Conservation (phyloP, 2,329 filamentous ascomycete species). For the Biscogniauxia marginata region DNA sequence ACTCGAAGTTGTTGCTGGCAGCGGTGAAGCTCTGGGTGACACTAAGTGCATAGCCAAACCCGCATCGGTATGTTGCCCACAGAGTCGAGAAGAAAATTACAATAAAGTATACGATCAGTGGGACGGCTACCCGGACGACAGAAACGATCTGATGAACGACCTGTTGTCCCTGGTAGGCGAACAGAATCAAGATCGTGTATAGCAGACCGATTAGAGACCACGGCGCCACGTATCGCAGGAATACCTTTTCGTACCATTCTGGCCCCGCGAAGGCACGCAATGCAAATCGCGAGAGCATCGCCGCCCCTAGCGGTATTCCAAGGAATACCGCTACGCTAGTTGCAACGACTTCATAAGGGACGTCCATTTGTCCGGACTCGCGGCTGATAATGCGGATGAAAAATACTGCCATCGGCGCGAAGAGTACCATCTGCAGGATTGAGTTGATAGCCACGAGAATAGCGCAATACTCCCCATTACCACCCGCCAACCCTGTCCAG, state of each 20-base stretch:
- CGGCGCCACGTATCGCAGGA: conserved; percentile 68
- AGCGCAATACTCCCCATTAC: conserved; percentile 80
- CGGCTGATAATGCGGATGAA: conserved; percentile 69
- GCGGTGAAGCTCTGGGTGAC: conserved; percentile 85
- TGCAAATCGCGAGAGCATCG: conserved; percentile 69
- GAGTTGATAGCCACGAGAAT: conserved; percentile 76
- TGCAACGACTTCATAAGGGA: conserved; percentile 67
- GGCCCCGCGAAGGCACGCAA: conserved; percentile 55
- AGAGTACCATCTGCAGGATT: conserved; percentile 70
- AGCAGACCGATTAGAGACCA: conserved; percentile 79
- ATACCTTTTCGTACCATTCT: conserved; percentile 64
- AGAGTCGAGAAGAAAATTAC: conserved; percentile 72
- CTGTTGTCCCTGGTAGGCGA: conserved; percentile 74
- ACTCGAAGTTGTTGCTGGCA: conserved; percentile 89
- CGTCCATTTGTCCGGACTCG: conserved; percentile 30
- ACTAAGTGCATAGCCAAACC: conserved; percentile 69
- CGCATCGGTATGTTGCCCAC: conserved; percentile 58
- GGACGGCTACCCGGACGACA: conserved; percentile 77
- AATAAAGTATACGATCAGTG: conserved; percentile 77
- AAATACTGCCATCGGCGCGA: conserved; percentile 65
- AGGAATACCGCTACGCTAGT: conserved; percentile 82
- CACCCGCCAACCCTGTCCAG: conserved; percentile 76
- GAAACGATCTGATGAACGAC: conserved; percentile 82
- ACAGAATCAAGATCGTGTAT: conserved; percentile 84
- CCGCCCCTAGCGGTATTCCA: conserved; percentile 78